Conservation (phyloP, 2,329 filamentous ascomycete genomes). For the Ploettnerulaceae sp. region DNA sequence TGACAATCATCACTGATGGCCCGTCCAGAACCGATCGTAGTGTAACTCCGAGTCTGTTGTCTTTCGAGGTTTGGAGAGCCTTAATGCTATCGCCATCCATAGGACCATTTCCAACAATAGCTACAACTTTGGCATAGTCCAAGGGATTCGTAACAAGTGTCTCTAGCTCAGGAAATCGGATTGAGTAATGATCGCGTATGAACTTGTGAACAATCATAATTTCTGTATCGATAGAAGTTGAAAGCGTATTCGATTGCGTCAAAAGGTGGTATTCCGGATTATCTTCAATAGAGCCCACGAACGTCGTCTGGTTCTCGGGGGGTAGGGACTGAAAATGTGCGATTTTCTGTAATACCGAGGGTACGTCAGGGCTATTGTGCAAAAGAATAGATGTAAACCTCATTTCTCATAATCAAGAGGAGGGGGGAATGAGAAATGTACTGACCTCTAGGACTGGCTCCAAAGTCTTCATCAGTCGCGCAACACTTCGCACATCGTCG, state of each 20-base stretch:
- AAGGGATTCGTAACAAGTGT: slow-evolving; percentile 83
- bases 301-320: slow-evolving; percentile 56
- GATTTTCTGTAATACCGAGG: slow-evolving; percentile 66
- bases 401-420: slow-evolving; percentile 34
- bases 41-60: slow-evolving; percentile 72
- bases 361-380: slow-evolving; percentile 65
- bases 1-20: slow-evolving; percentile 90
- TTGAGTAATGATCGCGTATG: slow-evolving; percentile 91
- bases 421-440: slow-evolving; percentile 31
- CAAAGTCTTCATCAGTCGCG: slow-evolving; percentile 74
- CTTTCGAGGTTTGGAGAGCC: slow-evolving; percentile 65
- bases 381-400: slow-evolving; percentile 58
- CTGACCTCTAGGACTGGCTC: slow-evolving; percentile 79
- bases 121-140: slow-evolving; percentile 92
- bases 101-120: slow-evolving; percentile 87
- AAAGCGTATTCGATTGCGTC: slow-evolving; percentile 82
- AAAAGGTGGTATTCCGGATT: slow-evolving; percentile 87
- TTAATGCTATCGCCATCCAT: slow-evolving; percentile 80
- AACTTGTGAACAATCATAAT: slow-evolving; percentile 93
- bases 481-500: slow-evolving; percentile 74
- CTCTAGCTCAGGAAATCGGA: slow-evolving; percentile 90
- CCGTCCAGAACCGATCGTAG: slow-evolving; percentile 81
- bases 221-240: slow-evolving; percentile 89
- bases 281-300: slow-evolving; percentile 81
- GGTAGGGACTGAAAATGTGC: slow-evolving; percentile 67